These are phyloP conservation scores for Boletus subcaerulescens DNA, from an alignment of 768 basidiomycete genomes.

Conservation along the genomic window DNA sequence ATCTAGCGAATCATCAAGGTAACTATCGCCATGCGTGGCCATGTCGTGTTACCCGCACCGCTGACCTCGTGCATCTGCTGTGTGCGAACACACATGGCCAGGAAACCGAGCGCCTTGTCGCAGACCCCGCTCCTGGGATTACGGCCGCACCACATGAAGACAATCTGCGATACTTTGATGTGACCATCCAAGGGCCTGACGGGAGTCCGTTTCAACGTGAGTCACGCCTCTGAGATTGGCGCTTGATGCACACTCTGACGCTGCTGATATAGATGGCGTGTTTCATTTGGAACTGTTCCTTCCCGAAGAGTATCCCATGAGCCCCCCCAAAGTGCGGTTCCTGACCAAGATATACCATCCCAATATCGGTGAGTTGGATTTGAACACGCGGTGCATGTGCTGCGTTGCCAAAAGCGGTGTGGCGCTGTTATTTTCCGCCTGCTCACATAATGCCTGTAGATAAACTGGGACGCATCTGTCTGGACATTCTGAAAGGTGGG, in stretches of 20 bases:
- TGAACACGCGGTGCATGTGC: not conserved
- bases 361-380: slow-evolving; percentile 80
- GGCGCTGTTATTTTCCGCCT: slow-evolving; percentile 15
- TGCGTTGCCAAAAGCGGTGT: slow-evolving; percentile 6
- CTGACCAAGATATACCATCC: slow-evolving; percentile 99
- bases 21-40: slow-evolving; percentile 7
- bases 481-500: slow-evolving; percentile 95
- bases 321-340: slow-evolving; percentile 96
- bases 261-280: slow-evolving; percentile 62
- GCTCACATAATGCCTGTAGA: slow-evolving; percentile 49
- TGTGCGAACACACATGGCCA: slow-evolving; percentile 32
- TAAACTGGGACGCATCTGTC: slow-evolving; percentile 96
- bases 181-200: slow-evolving; percentile 91
- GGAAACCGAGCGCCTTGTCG: slow-evolving; percentile 97
- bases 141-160: slow-evolving; percentile 95
- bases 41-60: slow-evolving; percentile 17
- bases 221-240: slow-evolving; percentile 22
- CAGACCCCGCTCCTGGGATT: slow-evolving; percentile 97
- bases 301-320: slow-evolving; percentile 99
- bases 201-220: slow-evolving; percentile 89
- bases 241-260: slow-evolving; percentile 4
- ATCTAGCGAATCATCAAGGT: slow-evolving; percentile 55
- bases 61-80: slow-evolving; percentile 18
- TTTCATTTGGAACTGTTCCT: slow-evolving; percentile 98
- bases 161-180: slow-evolving; percentile 98